Evolutionary conservation across 2,329 filamentous ascomycete genomes (phyloP).

Genomic region (Fusarium xylarioides): DNA sequence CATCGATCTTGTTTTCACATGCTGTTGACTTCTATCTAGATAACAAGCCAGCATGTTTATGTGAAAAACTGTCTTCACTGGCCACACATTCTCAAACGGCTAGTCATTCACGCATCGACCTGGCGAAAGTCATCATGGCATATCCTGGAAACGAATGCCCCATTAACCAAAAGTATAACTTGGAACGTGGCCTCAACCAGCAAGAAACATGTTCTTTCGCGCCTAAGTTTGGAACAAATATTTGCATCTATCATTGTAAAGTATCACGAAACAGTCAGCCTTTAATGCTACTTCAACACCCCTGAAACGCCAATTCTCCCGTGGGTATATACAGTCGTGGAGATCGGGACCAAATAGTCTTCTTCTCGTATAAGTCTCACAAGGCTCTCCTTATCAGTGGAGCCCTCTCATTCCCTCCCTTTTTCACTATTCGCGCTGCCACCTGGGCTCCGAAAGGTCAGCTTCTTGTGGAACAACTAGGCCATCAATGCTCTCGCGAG

Average conservation of each 20-base stretch:
- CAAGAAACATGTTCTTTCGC: neutral
- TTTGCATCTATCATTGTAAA: neutral
- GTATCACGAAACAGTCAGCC: conserved; percentile 11
- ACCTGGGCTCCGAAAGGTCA: conserved; percentile 43
- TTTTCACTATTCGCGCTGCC: conserved; percentile 30
- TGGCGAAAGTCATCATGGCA: neutral
- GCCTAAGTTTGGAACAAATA: neutral
- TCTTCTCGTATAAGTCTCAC: conserved; percentile 9
- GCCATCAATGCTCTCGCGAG: conserved; percentile 37
- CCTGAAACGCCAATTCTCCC: conserved; percentile 36
- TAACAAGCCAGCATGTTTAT: neutral
- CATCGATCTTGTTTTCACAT: neutral
- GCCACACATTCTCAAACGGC: neutral
- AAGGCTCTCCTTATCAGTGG: neutral
- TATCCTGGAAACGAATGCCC: neutral
- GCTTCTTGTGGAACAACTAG: conserved; percentile 36
- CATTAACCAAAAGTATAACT: neutral
- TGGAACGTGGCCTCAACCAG: too few species aligned
- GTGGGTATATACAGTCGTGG: conserved; percentile 42
- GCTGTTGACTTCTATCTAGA: neutral
- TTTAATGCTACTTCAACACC: neutral
- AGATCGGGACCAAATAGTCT: conserved; percentile 15
- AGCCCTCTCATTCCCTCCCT: neutral
- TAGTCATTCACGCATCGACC: neutral
- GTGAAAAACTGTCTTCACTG: neutral